phyloP scores from a whole-genome alignment of 305 asterid species.

The Fraxinus nigra region DNA sequence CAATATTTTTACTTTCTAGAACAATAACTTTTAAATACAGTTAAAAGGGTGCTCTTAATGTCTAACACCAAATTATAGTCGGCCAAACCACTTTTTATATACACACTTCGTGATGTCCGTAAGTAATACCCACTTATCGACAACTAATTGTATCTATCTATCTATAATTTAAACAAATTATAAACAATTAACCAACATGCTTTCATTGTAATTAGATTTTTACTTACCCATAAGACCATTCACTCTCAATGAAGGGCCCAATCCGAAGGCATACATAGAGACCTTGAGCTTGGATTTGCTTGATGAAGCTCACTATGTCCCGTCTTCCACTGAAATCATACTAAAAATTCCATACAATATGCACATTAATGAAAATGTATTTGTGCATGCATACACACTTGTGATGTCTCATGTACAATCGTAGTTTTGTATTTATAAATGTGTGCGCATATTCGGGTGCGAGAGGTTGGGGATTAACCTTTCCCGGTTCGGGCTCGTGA shows the following conservation, averaged over 20 bases:
- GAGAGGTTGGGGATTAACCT: slow-evolving; percentile 29
- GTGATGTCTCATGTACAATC: background rate
- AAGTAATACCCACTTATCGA: background rate
- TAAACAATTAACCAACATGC: background rate
- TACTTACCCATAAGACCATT: slow-evolving; percentile 85
- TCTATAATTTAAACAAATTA: background rate
- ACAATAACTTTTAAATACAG: background rate
- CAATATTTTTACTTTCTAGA: background rate
- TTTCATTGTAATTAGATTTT: background rate
- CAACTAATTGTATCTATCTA: background rate
- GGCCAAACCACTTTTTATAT: background rate
- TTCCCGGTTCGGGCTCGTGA: slow-evolving; percentile 69
- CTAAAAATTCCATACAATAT: slow-evolving; percentile 28
- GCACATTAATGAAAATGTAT: background rate
- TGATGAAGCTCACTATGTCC: slow-evolving; percentile 62
- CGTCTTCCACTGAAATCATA: slow-evolving; percentile 71
- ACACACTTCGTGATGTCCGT: background rate
- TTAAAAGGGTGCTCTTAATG: background rate
- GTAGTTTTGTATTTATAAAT: background rate
- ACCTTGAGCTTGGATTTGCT: slow-evolving; percentile 65
- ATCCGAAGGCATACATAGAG: slow-evolving; percentile 74
- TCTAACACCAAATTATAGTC: background rate
- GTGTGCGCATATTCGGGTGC: background rate
- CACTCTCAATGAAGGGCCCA: slow-evolving; percentile 82
- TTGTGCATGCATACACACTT: background rate